Conservation (phyloP, 441 rosid species). For the Eruca vesicaria region DNA sequence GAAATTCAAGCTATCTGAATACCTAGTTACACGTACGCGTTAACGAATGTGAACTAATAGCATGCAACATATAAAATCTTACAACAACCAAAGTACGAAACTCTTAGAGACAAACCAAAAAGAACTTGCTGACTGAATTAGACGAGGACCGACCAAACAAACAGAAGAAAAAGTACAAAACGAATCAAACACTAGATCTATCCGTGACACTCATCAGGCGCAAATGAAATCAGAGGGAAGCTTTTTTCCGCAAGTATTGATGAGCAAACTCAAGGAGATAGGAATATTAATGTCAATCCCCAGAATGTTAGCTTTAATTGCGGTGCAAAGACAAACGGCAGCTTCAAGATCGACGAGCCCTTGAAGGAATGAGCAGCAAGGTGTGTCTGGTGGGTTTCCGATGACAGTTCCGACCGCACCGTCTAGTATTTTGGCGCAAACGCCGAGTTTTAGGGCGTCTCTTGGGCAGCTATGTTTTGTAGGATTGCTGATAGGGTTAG, state of each 20-base stretch:
- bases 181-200: not conserved
- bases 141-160: not conserved
- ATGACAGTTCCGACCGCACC: constrained; percentile 46
- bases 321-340: constrained; percentile 71
- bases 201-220: constrained; percentile 29
- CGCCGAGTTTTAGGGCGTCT: constrained; percentile 55
- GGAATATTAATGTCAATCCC: constrained; percentile 66
- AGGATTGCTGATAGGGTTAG: not conserved
- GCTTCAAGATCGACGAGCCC: constrained; percentile 70
- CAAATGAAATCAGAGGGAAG: constrained; percentile 70
- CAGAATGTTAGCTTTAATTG: constrained; percentile 68
- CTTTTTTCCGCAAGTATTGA: constrained; percentile 61
- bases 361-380: constrained; percentile 56
- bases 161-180: not conserved
- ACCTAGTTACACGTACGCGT: not conserved
- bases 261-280: constrained; percentile 57
- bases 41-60: not conserved
- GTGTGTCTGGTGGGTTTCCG: constrained; percentile 53
- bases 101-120: not conserved
- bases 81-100: not conserved
- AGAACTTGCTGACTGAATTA: not conserved
- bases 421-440: constrained; percentile 57
- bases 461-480: constrained; percentile 49
- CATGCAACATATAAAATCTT: not conserved
- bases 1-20: not conserved